Base-by-base conservation (phyloP, 176 grass and related monocot species). In the Oryza meridionalis region DNA sequence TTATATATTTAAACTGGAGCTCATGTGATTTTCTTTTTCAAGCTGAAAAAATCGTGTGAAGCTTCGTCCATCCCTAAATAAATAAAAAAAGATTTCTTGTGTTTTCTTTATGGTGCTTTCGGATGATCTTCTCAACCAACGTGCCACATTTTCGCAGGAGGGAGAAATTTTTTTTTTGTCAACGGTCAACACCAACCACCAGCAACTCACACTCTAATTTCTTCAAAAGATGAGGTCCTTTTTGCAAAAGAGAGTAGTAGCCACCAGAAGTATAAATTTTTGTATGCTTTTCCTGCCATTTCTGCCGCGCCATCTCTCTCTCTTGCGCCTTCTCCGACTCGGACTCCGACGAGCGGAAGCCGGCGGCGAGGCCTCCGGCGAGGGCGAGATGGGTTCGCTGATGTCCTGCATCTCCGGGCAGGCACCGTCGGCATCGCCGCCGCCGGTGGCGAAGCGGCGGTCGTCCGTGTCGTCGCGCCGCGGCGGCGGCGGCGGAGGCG, bases 371-470 rank as follows among this genome's bases (percentile, higher is more conserved):
- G 9, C 2, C 16, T 55, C 50, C 50, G 50, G 53, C 53, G 53
- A 58, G 53, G 37, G 1, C 40, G 5, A 40, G 61, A 98, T 98
- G 96, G 96, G 96, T 0, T 81, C 76, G 8, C 55, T 95, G 21
- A 5, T 95, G 11, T 95, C 96, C 43, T 98, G 96, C 87, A 69
- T 95, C 65, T 92, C 90, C 58, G 55, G 83, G 69, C 50, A 43
- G 26, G 16, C 73, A 12, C 43, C 58, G 33, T 74, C 82, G 32
- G 33, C 75, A n/a, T 79, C 77, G 38, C 61, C 88, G 33, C 67
- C 70, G 42, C 69, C 80, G 49, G 29, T 51, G 66, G 32, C 53
- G 32, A 89, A 73, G 77, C 80, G 82, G 31, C 74, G 82, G 75
- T 86, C 72, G 2, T 77, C 88, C 1, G 82, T 86, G 50, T 68